These are phyloP conservation scores for Hypoxylon perforatum DNA, from an alignment of 495 filamentous ascomycete genomes.

Conservation along the genomic window DNA sequence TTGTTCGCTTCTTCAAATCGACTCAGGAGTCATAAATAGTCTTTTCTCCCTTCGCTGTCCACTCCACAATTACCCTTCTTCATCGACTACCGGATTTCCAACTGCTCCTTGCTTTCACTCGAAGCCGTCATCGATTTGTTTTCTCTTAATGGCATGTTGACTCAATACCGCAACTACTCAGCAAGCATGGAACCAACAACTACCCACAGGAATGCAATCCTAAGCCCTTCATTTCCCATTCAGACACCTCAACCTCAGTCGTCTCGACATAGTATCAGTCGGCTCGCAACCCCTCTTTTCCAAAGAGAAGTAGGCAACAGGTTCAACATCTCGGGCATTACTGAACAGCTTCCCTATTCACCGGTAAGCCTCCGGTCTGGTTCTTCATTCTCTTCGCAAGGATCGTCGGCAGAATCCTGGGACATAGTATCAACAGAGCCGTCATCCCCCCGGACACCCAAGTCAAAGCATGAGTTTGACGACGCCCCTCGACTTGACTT, in stretches of 20 bases:
- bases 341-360: slow-evolving; percentile 17
- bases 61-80: slow-evolving; percentile 14
- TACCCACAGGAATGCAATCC: slow-evolving; percentile 1
- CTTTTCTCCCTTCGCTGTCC: slow-evolving; percentile 28
- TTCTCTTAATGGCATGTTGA: slow-evolving; percentile 15
- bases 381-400: slow-evolving; percentile 33
- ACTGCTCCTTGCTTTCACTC: slow-evolving; percentile 21
- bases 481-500: slow-evolving; percentile 17
- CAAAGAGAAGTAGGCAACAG: slow-evolving; percentile 3
- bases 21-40: slow-evolving; percentile 40
- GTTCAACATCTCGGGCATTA: not conserved
- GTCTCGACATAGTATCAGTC: slow-evolving; percentile 11
- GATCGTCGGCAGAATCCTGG: slow-evolving; percentile 23
- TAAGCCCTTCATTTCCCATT: slow-evolving; percentile 8
- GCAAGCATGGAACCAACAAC: slow-evolving; percentile 23
- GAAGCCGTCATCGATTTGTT: slow-evolving; percentile 1
- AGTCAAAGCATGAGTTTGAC: slow-evolving; percentile 26
- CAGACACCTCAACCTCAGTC: slow-evolving; percentile 19
- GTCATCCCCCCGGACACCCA: slow-evolving; percentile 23
- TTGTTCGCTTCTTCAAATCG: slow-evolving; percentile 24
- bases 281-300: not conserved
- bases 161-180: slow-evolving; percentile 24
- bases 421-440: slow-evolving; percentile 20
- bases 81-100: slow-evolving; percentile 1
- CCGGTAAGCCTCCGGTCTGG: slow-evolving; percentile 31